Conservation (phyloP, 192 early-diverging fungal species). For the Rhizophagus clarus region DNA sequence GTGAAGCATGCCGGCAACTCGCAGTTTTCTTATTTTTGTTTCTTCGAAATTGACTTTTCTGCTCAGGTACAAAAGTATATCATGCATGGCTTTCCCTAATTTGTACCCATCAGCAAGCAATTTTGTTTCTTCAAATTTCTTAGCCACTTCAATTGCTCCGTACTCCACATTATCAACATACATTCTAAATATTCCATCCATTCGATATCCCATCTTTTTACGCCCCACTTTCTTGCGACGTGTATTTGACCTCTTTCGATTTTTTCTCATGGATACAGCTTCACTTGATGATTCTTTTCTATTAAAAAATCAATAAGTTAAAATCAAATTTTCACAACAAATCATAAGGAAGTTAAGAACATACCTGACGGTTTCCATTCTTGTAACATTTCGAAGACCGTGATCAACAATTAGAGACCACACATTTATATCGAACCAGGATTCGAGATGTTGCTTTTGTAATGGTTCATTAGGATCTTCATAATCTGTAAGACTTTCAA, state of each 20-base stretch:
- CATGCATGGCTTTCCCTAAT: constrained; percentile 17
- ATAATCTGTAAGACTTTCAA: constrained; percentile 23
- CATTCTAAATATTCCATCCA: constrained; percentile 21
- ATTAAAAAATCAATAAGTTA: neutral
- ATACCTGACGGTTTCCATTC: too few relatives aligned
- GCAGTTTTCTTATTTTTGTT: neutral
- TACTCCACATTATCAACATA: constrained; percentile 25
- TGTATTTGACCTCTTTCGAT: neutral
- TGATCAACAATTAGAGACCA: constrained; percentile 4
- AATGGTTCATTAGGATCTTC: constrained; percentile 7
- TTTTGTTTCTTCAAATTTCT: constrained; percentile 31
- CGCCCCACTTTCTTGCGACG: neutral
- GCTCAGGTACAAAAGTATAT: constrained; percentile 30
- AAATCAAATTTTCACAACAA: too few relatives aligned
- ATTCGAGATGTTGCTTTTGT: constrained; percentile 26
- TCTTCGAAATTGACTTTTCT: neutral
- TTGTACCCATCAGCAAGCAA: constrained; percentile 22
- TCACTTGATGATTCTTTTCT: constrained; percentile 21
- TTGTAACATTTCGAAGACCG: too few relatives aligned
- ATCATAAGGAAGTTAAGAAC: neutral
- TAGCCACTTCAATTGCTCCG: constrained; percentile 18
- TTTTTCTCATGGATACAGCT: constrained; percentile 12
- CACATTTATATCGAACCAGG: constrained; percentile 34
- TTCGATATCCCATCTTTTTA: constrained; percentile 13
- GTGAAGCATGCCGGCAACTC: constrained; percentile 9